Percentiles rank a stretch among this genome's conserved stretches.
Evolutionary conservation across 108 stramenopile genomes (phyloP).

Genomic region (Stephanodiscus minutulus): DNA sequence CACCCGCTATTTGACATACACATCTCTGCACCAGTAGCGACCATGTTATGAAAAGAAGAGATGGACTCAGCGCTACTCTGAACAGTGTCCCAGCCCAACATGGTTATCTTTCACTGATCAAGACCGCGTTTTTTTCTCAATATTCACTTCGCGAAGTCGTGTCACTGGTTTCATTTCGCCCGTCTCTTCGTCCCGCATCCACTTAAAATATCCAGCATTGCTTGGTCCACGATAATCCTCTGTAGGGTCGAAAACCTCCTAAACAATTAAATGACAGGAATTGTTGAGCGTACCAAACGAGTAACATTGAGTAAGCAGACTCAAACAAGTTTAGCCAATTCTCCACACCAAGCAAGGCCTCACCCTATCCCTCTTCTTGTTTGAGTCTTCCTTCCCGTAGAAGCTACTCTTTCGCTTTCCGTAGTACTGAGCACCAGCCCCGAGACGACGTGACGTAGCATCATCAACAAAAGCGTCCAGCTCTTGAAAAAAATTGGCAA

Average conservation of each 20-base stretch:
- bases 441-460: constrained; percentile 78
- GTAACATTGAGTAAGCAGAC: background rate
- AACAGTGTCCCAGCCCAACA: background rate
- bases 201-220: constrained; percentile 78
- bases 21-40: background rate
- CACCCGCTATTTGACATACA: background rate
- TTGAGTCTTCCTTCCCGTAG: constrained; percentile 68
- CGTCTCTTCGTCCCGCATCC: constrained; percentile 79
- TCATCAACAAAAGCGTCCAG: constrained; percentile 90
- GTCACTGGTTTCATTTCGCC: constrained; percentile 75
- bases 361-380: constrained; percentile 61
- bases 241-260: background rate
- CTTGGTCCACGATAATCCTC: constrained; percentile 85
- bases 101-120: background rate
- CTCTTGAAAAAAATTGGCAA: constrained; percentile 77
- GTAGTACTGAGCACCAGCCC: constrained; percentile 80
- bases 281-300: too few species aligned
- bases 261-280: background rate
- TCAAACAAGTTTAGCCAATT: too few species aligned
- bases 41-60: background rate
- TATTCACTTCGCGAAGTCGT: constrained; percentile 67
- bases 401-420: constrained; percentile 80
- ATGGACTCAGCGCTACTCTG: background rate
- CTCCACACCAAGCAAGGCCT: background rate
- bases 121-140: constrained; percentile 57